These are phyloP conservation scores for Naganishia randhawae DNA, from an alignment of 768 basidiomycete genomes.

Conservation along the genomic window DNA sequence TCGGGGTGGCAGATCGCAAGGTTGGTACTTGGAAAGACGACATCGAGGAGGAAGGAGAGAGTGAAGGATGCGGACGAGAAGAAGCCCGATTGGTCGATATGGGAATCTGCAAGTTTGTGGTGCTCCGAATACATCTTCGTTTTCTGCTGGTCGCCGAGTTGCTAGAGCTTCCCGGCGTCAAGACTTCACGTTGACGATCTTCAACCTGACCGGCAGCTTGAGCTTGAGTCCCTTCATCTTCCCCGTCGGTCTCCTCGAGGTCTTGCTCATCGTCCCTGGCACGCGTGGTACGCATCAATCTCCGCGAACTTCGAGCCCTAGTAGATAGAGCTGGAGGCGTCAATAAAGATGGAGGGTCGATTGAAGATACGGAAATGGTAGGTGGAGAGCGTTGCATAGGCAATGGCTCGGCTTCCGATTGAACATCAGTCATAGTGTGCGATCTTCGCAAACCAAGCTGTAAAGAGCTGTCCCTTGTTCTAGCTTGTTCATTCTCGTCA, in stretches of 20 bases:
- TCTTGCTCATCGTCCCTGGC: neutral
- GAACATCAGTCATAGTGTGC: neutral
- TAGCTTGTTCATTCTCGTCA: neutral
- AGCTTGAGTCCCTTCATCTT: constrained; percentile 4
- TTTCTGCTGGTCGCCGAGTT: constrained; percentile 3
- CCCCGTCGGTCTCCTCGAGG: constrained; percentile 11
- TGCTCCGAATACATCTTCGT: constrained; percentile 18
- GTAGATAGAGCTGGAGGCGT: constrained; percentile 16
- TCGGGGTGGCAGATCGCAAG: constrained; percentile 5
- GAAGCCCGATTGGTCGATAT: neutral
- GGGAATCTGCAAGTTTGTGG: constrained; percentile 14
- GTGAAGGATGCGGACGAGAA: neutral
- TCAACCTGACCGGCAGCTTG: neutral
- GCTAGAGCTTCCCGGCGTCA: neutral
- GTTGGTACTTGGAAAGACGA: constrained; percentile 14
- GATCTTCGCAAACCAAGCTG: constrained; percentile 3
- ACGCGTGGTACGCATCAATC: neutral
- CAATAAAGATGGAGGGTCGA: constrained; percentile 6
- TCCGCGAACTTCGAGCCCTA: constrained; percentile 3
- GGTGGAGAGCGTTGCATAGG: neutral
- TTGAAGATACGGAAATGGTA: neutral
- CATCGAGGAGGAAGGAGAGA: neutral
- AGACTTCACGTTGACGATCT: neutral
- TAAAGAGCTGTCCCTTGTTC: neutral
- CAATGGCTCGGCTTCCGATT: neutral